phyloP scores from a whole-genome alignment of 164 flowering plant genomes.

The Stephania cephalantha region DNA sequence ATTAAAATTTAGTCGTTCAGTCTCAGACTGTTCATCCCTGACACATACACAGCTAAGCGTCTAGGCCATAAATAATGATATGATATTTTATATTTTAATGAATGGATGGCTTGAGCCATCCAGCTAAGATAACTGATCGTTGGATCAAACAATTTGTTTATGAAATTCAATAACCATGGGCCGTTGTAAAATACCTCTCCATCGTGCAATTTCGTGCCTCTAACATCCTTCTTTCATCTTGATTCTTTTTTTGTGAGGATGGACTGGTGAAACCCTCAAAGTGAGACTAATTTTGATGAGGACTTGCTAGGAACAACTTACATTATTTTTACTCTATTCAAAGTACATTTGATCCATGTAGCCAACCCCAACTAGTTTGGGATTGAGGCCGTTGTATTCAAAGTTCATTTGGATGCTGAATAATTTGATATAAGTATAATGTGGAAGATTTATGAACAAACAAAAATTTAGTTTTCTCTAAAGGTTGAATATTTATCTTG shows the following conservation, averaged over 20 bases:
- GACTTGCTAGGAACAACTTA: background rate
- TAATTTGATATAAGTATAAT: too few species aligned
- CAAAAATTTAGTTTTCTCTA: too few species aligned
- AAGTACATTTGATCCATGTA: background rate
- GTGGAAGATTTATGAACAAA: too few species aligned
- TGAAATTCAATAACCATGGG: background rate
- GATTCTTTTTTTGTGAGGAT: background rate
- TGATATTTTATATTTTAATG: too few species aligned
- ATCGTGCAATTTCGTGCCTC: background rate
- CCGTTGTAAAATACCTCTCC: background rate
- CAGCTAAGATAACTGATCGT: too few species aligned
- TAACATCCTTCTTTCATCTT: background rate
- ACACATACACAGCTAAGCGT: background rate
- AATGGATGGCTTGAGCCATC: background rate
- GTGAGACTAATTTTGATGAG: background rate
- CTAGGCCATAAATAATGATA: too few species aligned
- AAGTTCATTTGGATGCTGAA: too few species aligned
- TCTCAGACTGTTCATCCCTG: background rate
- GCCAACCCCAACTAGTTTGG: too few species aligned
- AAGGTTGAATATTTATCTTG: too few species aligned
- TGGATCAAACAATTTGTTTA: background rate
- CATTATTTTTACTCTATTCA: background rate
- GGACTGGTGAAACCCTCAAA: background rate
- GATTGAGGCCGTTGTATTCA: too few species aligned
- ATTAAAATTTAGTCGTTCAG: background rate